Evolutionary conservation across 106 monocot species (phyloP), one percentile per base, ranked within the genome.

Genomic region (Platanthera zijinensis): DNA sequence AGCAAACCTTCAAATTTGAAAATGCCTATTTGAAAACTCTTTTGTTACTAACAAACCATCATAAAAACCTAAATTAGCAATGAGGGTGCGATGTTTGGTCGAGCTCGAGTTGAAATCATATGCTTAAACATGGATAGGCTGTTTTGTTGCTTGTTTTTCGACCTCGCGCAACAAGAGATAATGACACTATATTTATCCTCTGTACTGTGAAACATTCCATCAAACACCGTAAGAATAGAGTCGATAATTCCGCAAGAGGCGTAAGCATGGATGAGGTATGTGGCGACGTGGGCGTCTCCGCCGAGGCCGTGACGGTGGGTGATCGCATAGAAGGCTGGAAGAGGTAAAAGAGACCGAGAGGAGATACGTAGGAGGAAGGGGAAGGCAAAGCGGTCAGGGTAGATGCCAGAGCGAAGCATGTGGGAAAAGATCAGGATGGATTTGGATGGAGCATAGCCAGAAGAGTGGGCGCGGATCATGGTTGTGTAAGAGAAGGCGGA

Each of bases 121-220:
- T 71, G 50, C n/a, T 2, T 28, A 52, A 81, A 83, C n/a, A 73
- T 4, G 3, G 57, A 39, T 11, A 86, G 71, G 3, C 84, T 83
- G 9, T 80, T 74, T 5, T 70, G 3, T 74, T 56, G 10, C 73
- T 72, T 5, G 54, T 62, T 53, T 18, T 50, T 9, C 19, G 52
- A 21, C 6, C 48, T 67, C 5, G 87, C 52, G 57, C 76, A 83
- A 7, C 83, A 83, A 49, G 82, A 81, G 12, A 90, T 57, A 8
- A 90, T 77, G 15, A 81, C 83, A 57, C 83, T 82, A 76, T 79
- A 90, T 19, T 79, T 79, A 47, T 87, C 74, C 11, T 78, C 51
- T 9, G 80, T 83, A 1, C 74, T 81, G 5, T 69, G 25, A 0
- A 82, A 72, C 57, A 84, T 88, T 30, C 61, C 70, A 17, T 86